phyloP scores from a whole-genome alignment of 2,329 filamentous ascomycete genomes.

The Cercospora sesami region DNA sequence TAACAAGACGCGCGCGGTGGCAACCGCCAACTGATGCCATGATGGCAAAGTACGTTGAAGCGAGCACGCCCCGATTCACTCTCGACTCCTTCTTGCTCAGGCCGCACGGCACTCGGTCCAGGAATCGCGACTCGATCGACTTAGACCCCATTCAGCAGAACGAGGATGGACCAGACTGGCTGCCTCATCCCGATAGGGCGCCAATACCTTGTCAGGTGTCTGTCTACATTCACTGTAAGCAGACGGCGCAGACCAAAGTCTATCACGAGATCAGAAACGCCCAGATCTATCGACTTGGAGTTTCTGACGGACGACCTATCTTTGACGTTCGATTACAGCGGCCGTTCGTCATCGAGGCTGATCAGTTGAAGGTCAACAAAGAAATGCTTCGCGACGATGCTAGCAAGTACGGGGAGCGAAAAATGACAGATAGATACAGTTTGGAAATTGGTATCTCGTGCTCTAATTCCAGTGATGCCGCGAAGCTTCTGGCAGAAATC shows the following conservation, averaged over 20 bases:
- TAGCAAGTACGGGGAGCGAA: conserved; percentile 26
- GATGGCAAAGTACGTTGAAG: conserved; percentile 5
- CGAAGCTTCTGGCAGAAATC: conserved; percentile 35
- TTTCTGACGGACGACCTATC: background rate
- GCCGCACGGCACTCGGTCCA: background rate
- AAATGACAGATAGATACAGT: conserved; percentile 26
- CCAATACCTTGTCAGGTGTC: conserved; percentile 28
- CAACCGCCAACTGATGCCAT: conserved; percentile 12
- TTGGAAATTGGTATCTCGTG: conserved; percentile 36
- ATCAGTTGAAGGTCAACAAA: conserved; percentile 25
- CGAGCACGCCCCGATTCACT: background rate
- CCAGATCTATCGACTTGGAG: conserved; percentile 19
- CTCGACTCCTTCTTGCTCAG: conserved; percentile 11
- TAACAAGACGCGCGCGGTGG: conserved; percentile 16
- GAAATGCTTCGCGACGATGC: conserved; percentile 21
- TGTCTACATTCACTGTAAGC: conserved; percentile 22
- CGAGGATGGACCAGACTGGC: conserved; percentile 23
- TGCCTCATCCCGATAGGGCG: conserved; percentile 27
- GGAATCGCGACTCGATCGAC: background rate
- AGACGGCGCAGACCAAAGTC: conserved; percentile 10
- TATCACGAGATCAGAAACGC: conserved; percentile 22
- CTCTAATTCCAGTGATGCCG: conserved; percentile 33
- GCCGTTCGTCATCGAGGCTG: conserved; percentile 29
- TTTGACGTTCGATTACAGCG: conserved; percentile 32
- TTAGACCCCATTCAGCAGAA: background rate